These are phyloP conservation scores for Spiromastix sp. DNA, from an alignment of 2,329 filamentous ascomycete genomes.

Conservation along the genomic window DNA sequence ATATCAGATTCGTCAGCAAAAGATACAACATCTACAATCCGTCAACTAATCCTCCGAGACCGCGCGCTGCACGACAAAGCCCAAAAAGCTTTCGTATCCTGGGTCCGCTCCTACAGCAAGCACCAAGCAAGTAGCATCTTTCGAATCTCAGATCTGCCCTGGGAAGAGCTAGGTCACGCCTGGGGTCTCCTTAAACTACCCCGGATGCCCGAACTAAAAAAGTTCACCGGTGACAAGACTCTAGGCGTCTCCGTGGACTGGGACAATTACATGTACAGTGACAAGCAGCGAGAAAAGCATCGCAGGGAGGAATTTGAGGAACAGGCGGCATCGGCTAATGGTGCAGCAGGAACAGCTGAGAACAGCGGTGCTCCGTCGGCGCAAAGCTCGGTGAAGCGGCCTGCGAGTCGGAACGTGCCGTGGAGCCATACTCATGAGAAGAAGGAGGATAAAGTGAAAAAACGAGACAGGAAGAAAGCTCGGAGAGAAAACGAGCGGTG, in stretches of 20 bases:
- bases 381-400: conserved; percentile 44
- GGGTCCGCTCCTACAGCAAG: conserved; percentile 83
- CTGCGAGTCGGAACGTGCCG: conserved; percentile 50
- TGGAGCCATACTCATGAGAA: conserved; percentile 64
- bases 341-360: conserved; percentile 25
- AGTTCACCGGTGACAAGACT: conserved; percentile 58
- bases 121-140: conserved; percentile 91
- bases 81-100: conserved; percentile 85
- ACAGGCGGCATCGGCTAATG: conserved; percentile 24
- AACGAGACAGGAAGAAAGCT: conserved; percentile 54
- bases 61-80: conserved; percentile 73
- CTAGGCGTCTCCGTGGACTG: conserved; percentile 51
- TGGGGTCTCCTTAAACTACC: conserved; percentile 84
- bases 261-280: conserved; percentile 59
- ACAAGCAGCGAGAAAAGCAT: conserved; percentile 59
- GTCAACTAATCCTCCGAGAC: conserved; percentile 46
- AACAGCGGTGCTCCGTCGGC: conserved; percentile 29
- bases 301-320: conserved; percentile 47
- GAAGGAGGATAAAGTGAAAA: conserved; percentile 51
- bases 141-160: conserved; percentile 68
- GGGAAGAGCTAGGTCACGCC: conserved; percentile 66
- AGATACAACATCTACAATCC: conserved; percentile 49
- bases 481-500: conserved; percentile 54
- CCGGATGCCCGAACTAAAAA: conserved; percentile 82
- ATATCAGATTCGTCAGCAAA: conserved; percentile 54